Evolutionary conservation across 352 stramenopile species (phyloP).

Genomic region (Globisporangium barbulae): DNA sequence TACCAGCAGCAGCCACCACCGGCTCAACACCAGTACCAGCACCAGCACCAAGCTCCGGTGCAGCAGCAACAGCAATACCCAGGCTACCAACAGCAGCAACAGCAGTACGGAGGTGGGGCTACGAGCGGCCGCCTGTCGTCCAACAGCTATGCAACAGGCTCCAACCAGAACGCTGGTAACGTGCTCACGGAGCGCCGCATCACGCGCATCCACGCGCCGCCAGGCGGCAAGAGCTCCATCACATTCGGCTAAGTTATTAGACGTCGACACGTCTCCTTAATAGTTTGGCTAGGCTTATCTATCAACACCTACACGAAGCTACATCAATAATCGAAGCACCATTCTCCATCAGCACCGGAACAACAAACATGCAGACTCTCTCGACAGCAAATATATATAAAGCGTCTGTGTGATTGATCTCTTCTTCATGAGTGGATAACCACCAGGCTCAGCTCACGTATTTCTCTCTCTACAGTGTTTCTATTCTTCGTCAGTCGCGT

Average conservation of each 20-base stretch:
- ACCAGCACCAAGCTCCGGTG: slow-evolving; percentile 23
- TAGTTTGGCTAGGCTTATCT: slow-evolving; percentile 7
- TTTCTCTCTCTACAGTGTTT: slow-evolving; percentile 18
- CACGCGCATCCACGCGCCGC: slow-evolving; percentile 87
- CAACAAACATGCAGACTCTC: neutral
- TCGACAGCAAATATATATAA: slow-evolving; percentile 16
- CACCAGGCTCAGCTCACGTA: neutral
- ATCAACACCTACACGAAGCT: neutral
- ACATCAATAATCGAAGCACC: neutral
- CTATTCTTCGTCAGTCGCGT: slow-evolving; percentile 24
- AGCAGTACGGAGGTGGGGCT: slow-evolving; percentile 17
- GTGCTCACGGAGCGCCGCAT: slow-evolving; percentile 88
- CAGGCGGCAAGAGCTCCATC: slow-evolving; percentile 81
- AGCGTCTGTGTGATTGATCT: slow-evolving; percentile 6
- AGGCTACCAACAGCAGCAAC: slow-evolving; percentile 18
- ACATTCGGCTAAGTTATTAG: slow-evolving; percentile 44
- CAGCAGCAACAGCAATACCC: slow-evolving; percentile 20
- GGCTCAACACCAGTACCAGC: slow-evolving; percentile 19
- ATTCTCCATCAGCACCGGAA: neutral
- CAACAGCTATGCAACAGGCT: slow-evolving; percentile 80
- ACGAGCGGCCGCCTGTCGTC: slow-evolving; percentile 41
- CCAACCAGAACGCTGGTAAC: slow-evolving; percentile 89
- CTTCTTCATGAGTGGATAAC: neutral
- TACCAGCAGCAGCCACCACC: slow-evolving; percentile 22
- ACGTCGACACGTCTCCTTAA: neutral